Conservation (phyloP, 2,329 filamentous ascomycete genomes). For the Arthrobotrys sphaeroides region DNA sequence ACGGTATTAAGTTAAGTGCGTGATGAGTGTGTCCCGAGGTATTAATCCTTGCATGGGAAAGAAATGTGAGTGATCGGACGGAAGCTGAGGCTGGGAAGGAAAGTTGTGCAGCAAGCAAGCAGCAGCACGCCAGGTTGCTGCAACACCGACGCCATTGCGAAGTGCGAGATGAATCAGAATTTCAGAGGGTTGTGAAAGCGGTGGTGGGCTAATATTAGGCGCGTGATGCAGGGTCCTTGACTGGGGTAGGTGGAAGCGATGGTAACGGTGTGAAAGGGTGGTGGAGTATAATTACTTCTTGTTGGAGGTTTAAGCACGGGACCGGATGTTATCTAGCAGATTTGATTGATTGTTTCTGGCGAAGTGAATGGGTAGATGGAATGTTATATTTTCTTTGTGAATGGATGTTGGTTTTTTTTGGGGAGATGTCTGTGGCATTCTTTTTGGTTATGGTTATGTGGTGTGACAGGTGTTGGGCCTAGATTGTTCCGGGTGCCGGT, state of each 20-base stretch:
- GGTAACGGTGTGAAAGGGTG: neutral
- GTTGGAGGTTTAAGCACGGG: too few species aligned
- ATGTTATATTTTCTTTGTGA: neutral
- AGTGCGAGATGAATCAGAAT: too few species aligned
- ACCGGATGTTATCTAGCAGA: too few species aligned
- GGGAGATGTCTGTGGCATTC: neutral
- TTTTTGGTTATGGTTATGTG: neutral
- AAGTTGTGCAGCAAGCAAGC: too few species aligned
- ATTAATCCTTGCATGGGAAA: neutral
- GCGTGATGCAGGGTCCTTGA: neutral
- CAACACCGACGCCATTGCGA: slow-evolving; percentile 10
- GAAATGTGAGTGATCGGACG: neutral
- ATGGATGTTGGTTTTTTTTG: neutral
- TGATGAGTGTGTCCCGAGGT: slow-evolving; percentile 2
- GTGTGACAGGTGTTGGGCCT: slow-evolving; percentile 15
- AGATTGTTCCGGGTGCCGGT: neutral
- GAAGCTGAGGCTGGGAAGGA: slow-evolving; percentile 1
- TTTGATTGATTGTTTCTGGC: neutral
- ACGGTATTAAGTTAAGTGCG: neutral
- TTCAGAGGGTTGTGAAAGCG: neutral
- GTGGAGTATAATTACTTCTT: too few species aligned
- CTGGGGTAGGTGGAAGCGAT: slow-evolving; percentile 6
- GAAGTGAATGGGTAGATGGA: neutral
- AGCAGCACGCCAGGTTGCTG: too few species aligned
- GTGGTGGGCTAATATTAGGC: neutral